Conservation (phyloP, 768 basidiomycete genomes). For the Leccinellum rugosiceps region DNA sequence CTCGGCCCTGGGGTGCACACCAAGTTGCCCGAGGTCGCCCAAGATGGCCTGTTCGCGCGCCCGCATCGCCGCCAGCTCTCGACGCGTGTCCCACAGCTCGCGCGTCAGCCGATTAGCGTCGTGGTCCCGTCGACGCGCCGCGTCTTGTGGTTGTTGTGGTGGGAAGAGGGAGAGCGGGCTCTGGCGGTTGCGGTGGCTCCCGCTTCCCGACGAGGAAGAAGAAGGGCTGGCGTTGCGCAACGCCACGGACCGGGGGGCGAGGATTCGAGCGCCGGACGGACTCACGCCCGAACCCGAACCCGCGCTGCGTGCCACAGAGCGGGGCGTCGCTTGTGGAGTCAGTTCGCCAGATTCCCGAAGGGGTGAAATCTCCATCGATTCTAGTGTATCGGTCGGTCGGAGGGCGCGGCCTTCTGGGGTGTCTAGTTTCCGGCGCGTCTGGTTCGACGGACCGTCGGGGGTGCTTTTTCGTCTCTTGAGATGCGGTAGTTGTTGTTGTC, state of each 20-base stretch:
- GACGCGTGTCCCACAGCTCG: slow-evolving; percentile 30
- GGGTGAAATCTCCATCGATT: background rate
- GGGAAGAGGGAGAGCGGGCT: background rate
- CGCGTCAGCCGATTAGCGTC: slow-evolving; percentile 15
- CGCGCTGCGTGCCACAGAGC: too few species aligned
- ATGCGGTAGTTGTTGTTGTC: slow-evolving; percentile 1
- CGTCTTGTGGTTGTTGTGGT: background rate
- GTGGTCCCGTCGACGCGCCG: background rate
- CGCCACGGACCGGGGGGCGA: background rate
- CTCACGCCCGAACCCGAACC: background rate
- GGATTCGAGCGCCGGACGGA: background rate
- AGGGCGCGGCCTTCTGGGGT: background rate
- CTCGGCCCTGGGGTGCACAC: background rate
- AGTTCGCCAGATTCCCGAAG: slow-evolving; percentile 10
- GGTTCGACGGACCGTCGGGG: background rate
- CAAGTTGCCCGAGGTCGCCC: slow-evolving; percentile 19
- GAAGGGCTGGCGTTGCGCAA: background rate
- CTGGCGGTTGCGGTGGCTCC: background rate
- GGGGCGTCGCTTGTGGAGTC: background rate
- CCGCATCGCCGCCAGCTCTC: slow-evolving; percentile 20
- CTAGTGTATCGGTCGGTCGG: background rate
- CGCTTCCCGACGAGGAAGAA: background rate
- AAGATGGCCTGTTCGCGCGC: slow-evolving; percentile 24
- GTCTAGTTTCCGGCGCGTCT: slow-evolving; percentile 15
- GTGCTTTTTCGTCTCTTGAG: slow-evolving; percentile 14